These are phyloP conservation scores for Circinella umbellata DNA, from an alignment of 371 early-diverging fungal species.

Conservation along the genomic window DNA sequence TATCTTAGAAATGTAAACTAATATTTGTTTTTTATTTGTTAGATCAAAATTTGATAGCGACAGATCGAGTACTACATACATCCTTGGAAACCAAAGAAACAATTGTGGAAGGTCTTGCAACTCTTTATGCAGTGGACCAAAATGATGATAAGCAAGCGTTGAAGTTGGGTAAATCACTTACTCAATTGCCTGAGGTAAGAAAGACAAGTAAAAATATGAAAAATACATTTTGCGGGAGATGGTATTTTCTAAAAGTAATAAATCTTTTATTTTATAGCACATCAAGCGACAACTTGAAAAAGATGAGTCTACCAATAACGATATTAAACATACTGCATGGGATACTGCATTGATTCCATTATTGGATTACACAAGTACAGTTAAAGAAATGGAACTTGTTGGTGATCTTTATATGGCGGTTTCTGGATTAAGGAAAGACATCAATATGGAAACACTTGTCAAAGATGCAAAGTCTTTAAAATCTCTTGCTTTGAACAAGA, in stretches of 20 bases:
- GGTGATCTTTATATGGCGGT: slow-evolving; percentile 39
- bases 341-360: slow-evolving; percentile 54
- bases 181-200: slow-evolving; percentile 59
- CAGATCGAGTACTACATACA: slow-evolving; percentile 35
- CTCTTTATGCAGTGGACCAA: slow-evolving; percentile 75
- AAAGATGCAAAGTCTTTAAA: slow-evolving; percentile 1
- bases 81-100: slow-evolving; percentile 61
- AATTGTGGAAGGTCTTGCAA: slow-evolving; percentile 75
- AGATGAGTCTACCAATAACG: neutral
- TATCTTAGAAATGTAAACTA: neutral
- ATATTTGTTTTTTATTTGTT: neutral
- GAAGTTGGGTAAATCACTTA: slow-evolving; percentile 55
- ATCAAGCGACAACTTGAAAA: slow-evolving; percentile 30
- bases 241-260: too few relatives aligned
- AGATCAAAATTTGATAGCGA: slow-evolving; percentile 31
- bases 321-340: slow-evolving; percentile 30
- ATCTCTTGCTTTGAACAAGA: slow-evolving; percentile 44
- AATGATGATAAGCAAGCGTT: slow-evolving; percentile 52
- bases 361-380: slow-evolving; percentile 58
- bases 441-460: neutral
- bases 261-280: slow-evolving; percentile 16
- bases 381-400: slow-evolving; percentile 60
- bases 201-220: neutral
- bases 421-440: slow-evolving; percentile 14
- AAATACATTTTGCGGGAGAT: too few relatives aligned